Percentiles rank a stretch among this genome's conserved stretches.
These are phyloP conservation scores for Candida chilensis DNA, from an alignment of 805 yeast genomes.

Conservation along the genomic window DNA sequence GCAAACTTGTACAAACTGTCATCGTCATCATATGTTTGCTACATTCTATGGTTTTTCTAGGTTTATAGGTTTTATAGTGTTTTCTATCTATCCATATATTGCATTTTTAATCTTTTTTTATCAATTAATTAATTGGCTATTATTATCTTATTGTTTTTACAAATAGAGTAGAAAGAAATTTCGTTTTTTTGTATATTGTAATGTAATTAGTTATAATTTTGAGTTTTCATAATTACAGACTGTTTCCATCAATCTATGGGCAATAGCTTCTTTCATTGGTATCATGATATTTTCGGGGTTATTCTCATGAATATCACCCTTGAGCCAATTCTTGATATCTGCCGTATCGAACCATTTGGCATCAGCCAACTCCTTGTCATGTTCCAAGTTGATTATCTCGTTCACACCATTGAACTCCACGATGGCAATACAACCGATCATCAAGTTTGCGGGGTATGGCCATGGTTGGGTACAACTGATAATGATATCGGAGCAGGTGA, in stretches of 20 bases:
- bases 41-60: too few species aligned
- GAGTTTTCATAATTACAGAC: too few species aligned
- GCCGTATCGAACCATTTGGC: conserved; percentile 75
- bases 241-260: conserved; percentile 30
- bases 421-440: conserved; percentile 84
- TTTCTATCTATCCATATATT: too few species aligned
- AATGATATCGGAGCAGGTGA: conserved; percentile 44
- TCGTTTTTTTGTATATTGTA: too few species aligned
- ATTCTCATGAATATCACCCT: conserved; percentile 10
- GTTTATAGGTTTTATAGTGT: too few species aligned
- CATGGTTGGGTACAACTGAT: conserved; percentile 84
- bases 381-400: conserved; percentile 60
- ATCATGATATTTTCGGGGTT: conserved; percentile 26
- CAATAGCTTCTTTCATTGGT: conserved; percentile 35
- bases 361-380: conserved; percentile 80
- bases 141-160: too few species aligned
- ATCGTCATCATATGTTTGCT: too few species aligned
- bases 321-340: conserved; percentile 34
- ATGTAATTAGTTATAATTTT: too few species aligned
- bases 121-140: too few species aligned
- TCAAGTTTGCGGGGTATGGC: conserved; percentile 92
- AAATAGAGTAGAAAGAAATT: too few species aligned
- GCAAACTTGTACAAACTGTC: too few species aligned
- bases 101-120: too few species aligned
- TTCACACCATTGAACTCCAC: conserved; percentile 64